A percentile compares a stretch with the other conserved stretches of the same genome.
These are phyloP conservation scores for Calonectria naviculata DNA, from an alignment of 2,329 filamentous ascomycete genomes.

Conservation along the genomic window DNA sequence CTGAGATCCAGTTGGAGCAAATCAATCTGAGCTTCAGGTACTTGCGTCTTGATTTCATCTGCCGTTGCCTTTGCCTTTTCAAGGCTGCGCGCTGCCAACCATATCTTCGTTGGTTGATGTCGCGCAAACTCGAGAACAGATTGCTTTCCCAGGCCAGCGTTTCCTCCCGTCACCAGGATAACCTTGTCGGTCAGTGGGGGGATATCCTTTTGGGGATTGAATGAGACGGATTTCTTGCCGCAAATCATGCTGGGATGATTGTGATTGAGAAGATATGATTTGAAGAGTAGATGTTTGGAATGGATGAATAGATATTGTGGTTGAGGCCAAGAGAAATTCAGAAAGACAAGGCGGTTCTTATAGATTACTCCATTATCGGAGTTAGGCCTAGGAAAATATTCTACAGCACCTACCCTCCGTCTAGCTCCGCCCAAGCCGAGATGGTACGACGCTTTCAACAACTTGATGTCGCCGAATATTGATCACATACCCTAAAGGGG, in stretches of 20 bases:
- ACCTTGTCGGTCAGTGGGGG: slow-evolving; percentile 80
- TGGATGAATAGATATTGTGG: background rate
- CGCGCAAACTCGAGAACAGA: slow-evolving; percentile 22
- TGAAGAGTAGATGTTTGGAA: background rate
- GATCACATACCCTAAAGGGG: background rate
- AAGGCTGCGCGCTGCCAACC: slow-evolving; percentile 46
- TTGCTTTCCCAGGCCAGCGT: slow-evolving; percentile 64
- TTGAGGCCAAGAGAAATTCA: background rate
- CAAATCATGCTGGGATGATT: background rate
- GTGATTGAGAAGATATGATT: background rate
- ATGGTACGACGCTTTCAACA: background rate
- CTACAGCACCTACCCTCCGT: background rate
- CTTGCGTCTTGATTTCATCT: slow-evolving; percentile 46
- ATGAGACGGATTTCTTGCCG: slow-evolving; percentile 9
- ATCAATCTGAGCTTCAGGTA: slow-evolving; percentile 35
- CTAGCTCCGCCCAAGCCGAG: no score
- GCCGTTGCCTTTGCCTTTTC: slow-evolving; percentile 48
- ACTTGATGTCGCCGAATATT: no score
- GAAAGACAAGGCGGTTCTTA: background rate
- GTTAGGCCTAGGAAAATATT: background rate
- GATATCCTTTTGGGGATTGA: slow-evolving; percentile 49
- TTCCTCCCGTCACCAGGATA: slow-evolving; percentile 85
- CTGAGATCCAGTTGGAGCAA: slow-evolving; percentile 58
- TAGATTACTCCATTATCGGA: background rate
- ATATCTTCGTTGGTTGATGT: slow-evolving; percentile 24